These are phyloP conservation scores for Zygoascus sp. DNA, from an alignment of 1,139 yeast genomes.

Conservation along the genomic window DNA sequence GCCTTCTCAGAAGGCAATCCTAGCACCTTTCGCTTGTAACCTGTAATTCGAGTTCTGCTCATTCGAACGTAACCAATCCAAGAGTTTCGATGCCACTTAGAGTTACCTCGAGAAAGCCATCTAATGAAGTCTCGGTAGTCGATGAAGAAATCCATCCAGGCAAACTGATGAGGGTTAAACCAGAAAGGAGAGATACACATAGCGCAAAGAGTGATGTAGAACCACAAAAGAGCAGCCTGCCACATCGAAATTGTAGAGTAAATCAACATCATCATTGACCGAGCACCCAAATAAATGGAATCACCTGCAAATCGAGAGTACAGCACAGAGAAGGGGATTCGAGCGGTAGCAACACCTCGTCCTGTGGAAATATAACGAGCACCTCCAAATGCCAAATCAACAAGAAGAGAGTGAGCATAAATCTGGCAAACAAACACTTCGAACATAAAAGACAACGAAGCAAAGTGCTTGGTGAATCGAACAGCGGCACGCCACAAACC, in stretches of 20 bases:
- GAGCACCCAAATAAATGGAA: constrained; percentile 93
- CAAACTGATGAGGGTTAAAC: constrained; percentile 97
- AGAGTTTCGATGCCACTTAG: constrained; percentile 98
- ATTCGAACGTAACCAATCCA: constrained; percentile 98
- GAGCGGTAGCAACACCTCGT: constrained; percentile 98
- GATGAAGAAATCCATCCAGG: constrained; percentile 98
- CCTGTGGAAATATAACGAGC: constrained; percentile 99
- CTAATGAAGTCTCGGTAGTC: constrained; percentile 98
- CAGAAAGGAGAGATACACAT: constrained; percentile 90
- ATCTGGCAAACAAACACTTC: constrained; percentile 99
- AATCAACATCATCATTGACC: constrained; percentile 80
- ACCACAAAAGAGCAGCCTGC: constrained; percentile 97
- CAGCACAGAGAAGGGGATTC: constrained; percentile 93
- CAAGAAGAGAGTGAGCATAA: constrained; percentile 83
- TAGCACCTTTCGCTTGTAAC: constrained; percentile 86
- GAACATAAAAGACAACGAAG: constrained; percentile 90
- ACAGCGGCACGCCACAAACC: constrained; percentile 95
- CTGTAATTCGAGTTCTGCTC: constrained; percentile 94
- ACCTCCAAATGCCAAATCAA: constrained; percentile 97
- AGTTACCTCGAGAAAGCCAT: constrained; percentile 98
- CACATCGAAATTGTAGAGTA: constrained; percentile 92
- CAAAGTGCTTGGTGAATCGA: constrained; percentile 84
- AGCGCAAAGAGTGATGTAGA: constrained; percentile 93
- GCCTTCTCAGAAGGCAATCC: constrained; percentile 90
- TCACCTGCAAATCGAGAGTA: constrained; percentile 97